Base-by-base conservation (phyloP, 1,284 basidiomycete species). In the Cutaneotrichosporon curvatum region DNA sequence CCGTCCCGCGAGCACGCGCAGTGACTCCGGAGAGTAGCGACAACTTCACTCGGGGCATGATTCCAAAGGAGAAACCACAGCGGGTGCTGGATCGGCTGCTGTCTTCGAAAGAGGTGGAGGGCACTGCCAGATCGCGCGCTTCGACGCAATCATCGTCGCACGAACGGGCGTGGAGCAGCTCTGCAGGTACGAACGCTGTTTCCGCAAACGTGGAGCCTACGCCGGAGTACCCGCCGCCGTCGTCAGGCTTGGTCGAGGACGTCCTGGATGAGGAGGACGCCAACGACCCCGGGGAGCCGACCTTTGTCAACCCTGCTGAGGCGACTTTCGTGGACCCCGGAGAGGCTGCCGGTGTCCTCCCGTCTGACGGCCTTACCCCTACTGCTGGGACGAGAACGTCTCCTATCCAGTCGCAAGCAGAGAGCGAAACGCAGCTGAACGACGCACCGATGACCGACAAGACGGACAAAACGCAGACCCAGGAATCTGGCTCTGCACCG, bases 31-130 rank as follows among this genome's bases (percentile, higher is more conserved):
- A 46, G 32, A 34, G 37, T 23, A 46, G 44, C 34, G 39, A 47
- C 34, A 38, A 41, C 34, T 47, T 47, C 25, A 38, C 39, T 0
- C 15, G 20, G 3, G 45, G 39, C 34, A 47, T 47, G 45, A 16
- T 14, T 7, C 20, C 15, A 6, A 14, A 15, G n/a, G 32, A 34
- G 32, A 34, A 34, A 7, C 32, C 32, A 16, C 32, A 16, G 11
- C 16, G 14, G 6, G 15, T 34, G 7, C 32, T 34, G 32, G 32
- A 34, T 15, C 8, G 32, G 32, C 11, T 34, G 32, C 7, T 34
- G 32, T 34, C 32, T 7, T 6, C 6, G 9, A 14, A 16, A 7
- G 16, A 34, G n/a, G 32, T 15, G 32, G 32, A 34, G 12, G 25
- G 7, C 25, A 7, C 25, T 7, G 25, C 25, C 25, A 12, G 25